Evolutionary conservation across 2,329 filamentous ascomycete species (phyloP).

Genomic region (Bretziella fagacearum): DNA sequence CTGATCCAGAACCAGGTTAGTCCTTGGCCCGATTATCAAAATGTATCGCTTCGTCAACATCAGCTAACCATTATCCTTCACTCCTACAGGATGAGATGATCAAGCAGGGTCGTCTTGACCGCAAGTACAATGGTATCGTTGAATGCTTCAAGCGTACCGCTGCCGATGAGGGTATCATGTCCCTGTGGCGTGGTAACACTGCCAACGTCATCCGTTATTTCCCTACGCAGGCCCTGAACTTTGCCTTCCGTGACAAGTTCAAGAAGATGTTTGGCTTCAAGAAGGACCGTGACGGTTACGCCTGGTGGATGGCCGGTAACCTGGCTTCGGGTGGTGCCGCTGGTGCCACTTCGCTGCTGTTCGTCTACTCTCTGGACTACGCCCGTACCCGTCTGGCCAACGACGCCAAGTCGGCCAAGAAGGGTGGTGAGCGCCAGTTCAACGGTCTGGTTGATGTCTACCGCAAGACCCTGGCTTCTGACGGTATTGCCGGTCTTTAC

Average conservation of each 20-base stretch:
- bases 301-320: constrained; percentile 99
- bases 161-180: constrained; percentile 79
- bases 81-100: constrained; percentile 89
- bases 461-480: constrained; percentile 97
- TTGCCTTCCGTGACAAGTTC: constrained; percentile 99
- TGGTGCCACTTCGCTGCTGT: constrained; percentile 98
- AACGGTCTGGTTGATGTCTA: constrained; percentile 99
- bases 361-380: constrained; percentile 99
- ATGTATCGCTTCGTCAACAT: constrained; percentile 20
- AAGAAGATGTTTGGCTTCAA: constrained; percentile 99
- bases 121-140: constrained; percentile 81
- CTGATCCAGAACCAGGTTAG: constrained; percentile 99
- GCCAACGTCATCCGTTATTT: constrained; percentile 99
- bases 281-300: constrained; percentile 98
- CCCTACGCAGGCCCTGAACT: constrained; percentile 99
- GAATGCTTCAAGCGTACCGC: constrained; percentile 95
- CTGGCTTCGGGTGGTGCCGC: constrained; percentile 99
- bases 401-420: constrained; percentile 98
- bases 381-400: constrained; percentile 99
- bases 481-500: constrained; percentile 99
- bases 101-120: constrained; percentile 93
- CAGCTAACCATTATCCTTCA: constrained; percentile 5
- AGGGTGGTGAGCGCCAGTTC: constrained; percentile 97
- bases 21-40: constrained; percentile 18
- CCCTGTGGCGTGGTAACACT: constrained; percentile 99